Percentiles rank a stretch among this genome's conserved stretches.
Evolutionary conservation across 2,329 filamentous ascomycete species (phyloP).

Genomic region (Nakataea oryzae): DNA sequence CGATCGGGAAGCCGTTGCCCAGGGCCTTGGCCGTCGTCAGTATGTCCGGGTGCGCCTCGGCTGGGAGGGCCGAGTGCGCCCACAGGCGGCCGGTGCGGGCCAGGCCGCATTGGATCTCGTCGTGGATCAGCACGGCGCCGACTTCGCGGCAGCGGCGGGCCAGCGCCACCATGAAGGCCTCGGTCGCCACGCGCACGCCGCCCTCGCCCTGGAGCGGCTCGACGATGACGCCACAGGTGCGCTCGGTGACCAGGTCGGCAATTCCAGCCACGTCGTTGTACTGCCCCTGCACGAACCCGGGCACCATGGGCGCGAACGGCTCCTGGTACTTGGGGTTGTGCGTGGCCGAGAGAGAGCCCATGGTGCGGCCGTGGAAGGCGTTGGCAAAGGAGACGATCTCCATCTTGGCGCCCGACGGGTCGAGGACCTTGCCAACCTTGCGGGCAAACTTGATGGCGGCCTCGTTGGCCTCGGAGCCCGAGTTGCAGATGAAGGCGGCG

Average conservation of each 20-base stretch:
- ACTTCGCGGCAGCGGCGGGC: constrained; percentile 77
- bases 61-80: constrained; percentile 69
- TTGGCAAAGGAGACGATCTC: constrained; percentile 86
- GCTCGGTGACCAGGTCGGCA: constrained; percentile 63
- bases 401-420: constrained; percentile 61
- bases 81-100: constrained; percentile 77
- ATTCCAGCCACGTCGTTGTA: constrained; percentile 75
- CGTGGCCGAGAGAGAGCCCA: constrained; percentile 90
- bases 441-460: constrained; percentile 94
- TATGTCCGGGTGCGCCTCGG: constrained; percentile 83
- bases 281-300: constrained; percentile 77
- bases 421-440: constrained; percentile 71
- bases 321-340: constrained; percentile 97
- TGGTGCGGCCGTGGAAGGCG: constrained; percentile 93
- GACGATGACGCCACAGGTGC: constrained; percentile 88
- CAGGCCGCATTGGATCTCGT: constrained; percentile 95
- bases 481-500: constrained; percentile 90
- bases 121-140: constrained; percentile 81
- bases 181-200: constrained; percentile 73
- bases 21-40: constrained; percentile 92
- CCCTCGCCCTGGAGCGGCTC: constrained; percentile 98
- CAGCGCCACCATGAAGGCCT: constrained; percentile 77
- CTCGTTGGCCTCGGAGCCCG: constrained; percentile 93
- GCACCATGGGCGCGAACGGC: constrained; percentile 91
- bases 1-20: constrained; percentile 93